phyloP scores from a whole-genome alignment of 108 stramenopile genomes.

The Skeletonema tropicum region DNA sequence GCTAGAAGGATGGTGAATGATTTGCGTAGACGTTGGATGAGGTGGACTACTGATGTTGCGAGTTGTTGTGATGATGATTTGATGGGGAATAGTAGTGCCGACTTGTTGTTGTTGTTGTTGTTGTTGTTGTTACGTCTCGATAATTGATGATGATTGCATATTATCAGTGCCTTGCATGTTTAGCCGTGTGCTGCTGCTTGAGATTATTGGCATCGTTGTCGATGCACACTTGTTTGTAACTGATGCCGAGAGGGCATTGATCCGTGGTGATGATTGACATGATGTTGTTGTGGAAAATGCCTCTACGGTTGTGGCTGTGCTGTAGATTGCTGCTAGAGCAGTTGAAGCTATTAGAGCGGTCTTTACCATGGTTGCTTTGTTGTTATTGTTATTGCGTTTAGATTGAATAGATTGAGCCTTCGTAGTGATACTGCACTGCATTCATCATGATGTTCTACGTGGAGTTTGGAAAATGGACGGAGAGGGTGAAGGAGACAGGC shows the following conservation, averaged over 20 bases:
- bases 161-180: not conserved
- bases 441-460: not conserved
- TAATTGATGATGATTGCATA: not conserved
- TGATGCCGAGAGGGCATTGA: not conserved
- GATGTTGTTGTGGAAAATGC: not conserved
- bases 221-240: not conserved
- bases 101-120: not conserved
- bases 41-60: no score
- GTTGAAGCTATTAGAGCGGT: not conserved
- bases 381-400: not conserved
- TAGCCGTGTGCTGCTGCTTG: not conserved
- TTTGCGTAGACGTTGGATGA: constrained; percentile 21
- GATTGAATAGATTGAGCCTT: not conserved
- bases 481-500: no score
- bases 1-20: constrained; percentile 31
- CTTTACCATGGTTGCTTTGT: constrained; percentile 5
- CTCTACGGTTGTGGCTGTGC: not conserved
- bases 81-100: not conserved
- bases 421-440: no score
- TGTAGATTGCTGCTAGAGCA: constrained; percentile 1
- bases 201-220: not conserved
- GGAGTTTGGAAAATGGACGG: not conserved
- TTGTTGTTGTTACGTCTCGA: not conserved
- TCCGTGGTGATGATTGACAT: not conserved
- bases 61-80: not conserved